These are phyloP conservation scores for Candida parachauliodes DNA, from an alignment of 805 yeast genomes.

Conservation along the genomic window DNA sequence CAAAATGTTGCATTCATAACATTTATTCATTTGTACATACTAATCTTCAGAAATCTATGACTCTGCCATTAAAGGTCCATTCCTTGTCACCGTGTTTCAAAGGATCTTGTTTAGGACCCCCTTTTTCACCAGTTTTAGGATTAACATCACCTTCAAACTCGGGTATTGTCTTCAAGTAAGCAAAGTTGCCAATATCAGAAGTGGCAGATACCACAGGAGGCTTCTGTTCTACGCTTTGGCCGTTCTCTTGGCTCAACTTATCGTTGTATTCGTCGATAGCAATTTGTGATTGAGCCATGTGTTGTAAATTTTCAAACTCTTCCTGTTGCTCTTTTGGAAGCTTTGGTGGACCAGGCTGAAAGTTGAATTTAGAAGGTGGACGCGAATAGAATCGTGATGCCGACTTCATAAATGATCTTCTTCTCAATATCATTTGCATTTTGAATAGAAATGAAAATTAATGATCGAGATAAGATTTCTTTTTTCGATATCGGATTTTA, in stretches of 20 bases:
- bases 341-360: constrained; percentile 55
- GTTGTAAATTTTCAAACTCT: constrained; percentile 86
- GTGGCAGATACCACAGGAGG: constrained; percentile 15
- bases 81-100: constrained; percentile 71
- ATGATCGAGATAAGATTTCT: no score
- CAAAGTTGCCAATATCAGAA: constrained; percentile 60
- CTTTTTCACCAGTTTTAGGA: constrained; percentile 91
- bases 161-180: constrained; percentile 74
- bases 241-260: constrained; percentile 19
- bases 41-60: constrained; percentile 85
- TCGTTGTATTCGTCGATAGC: constrained; percentile 73
- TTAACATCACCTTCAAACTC: constrained; percentile 94
- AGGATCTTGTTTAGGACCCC: constrained; percentile 98
- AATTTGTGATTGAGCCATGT: constrained; percentile 72
- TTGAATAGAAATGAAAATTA: no score
- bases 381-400: not conserved
- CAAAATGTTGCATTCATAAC: no score
- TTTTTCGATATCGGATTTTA: constrained; percentile 1
- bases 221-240: not conserved
- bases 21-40: no score
- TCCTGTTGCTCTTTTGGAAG: constrained; percentile 80
- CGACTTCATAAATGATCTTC: no score
- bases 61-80: constrained; percentile 94
- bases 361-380: constrained; percentile 13
- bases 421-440: no score